Evolutionary conservation across 2,329 filamentous ascomycete species (phyloP).

Genomic region (Fusarium stilboides): DNA sequence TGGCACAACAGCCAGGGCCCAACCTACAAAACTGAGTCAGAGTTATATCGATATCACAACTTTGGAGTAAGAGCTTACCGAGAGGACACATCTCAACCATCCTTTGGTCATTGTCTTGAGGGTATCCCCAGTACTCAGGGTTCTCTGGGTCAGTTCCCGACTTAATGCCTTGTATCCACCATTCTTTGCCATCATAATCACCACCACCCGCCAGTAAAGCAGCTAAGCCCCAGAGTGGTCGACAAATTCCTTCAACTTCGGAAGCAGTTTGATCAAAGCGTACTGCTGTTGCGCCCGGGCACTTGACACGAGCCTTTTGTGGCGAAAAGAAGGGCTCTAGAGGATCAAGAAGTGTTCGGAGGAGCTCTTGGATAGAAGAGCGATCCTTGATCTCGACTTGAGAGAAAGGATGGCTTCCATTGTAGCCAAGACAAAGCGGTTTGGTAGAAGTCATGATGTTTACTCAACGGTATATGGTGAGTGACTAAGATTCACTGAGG

Average conservation of each 20-base stretch:
- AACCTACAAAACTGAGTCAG: conserved; percentile 61
- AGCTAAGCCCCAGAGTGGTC: conserved; percentile 82
- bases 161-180: conserved; percentile 78
- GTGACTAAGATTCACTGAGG: conserved; percentile 4
- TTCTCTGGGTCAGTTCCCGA: conserved; percentile 79
- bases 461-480: neutral
- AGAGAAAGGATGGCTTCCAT: conserved; percentile 69
- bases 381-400: conserved; percentile 66
- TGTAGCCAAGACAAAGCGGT: conserved; percentile 63
- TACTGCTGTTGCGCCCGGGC: conserved; percentile 79
- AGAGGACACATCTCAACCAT: conserved; percentile 91
- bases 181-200: conserved; percentile 73
- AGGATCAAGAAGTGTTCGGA: conserved; percentile 77
- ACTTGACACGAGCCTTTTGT: conserved; percentile 74
- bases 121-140: conserved; percentile 83
- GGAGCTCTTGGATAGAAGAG: conserved; percentile 72
- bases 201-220: conserved; percentile 78
- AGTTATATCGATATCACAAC: neutral
- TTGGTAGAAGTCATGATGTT: conserved; percentile 41
- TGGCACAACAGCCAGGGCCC: conserved; percentile 78
- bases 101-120: conserved; percentile 82
- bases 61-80: conserved; percentile 56
- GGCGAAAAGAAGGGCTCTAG: conserved; percentile 81
- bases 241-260: conserved; percentile 82
- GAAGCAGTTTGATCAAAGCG: conserved; percentile 84